phyloP scores from a whole-genome alignment of 768 basidiomycete genomes.

The Tephrocybe sp. region DNA sequence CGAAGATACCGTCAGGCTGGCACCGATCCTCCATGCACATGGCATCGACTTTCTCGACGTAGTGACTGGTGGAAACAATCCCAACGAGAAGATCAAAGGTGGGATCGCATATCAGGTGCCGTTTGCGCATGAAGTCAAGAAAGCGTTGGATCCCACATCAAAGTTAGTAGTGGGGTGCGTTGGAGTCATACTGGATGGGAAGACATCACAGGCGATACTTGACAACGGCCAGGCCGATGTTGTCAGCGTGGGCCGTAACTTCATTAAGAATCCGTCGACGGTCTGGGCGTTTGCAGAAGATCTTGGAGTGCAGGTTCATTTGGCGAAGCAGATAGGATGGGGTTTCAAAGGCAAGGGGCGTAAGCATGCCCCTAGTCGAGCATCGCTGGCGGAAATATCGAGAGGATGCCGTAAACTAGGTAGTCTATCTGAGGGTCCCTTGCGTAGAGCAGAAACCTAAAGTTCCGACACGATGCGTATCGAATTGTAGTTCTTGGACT shows the following conservation, averaged over 20 bases:
- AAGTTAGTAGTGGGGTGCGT: conserved; percentile 45
- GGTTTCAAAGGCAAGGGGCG: conserved; percentile 40
- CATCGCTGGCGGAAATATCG: too few relatives aligned
- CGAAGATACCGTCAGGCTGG: conserved; percentile 66
- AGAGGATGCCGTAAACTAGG: too few relatives aligned
- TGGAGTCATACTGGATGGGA: conserved; percentile 56
- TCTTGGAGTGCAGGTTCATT: conserved; percentile 45
- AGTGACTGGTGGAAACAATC: conserved; percentile 60
- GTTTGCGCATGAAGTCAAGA: conserved; percentile 52
- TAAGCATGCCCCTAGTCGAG: too few relatives aligned
- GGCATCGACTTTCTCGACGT: conserved; percentile 80
- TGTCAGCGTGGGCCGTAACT: conserved; percentile 50
- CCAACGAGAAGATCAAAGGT: conserved; percentile 35
- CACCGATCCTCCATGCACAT: conserved; percentile 54
- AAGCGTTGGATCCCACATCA: conserved; percentile 35
- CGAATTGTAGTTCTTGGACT: too few relatives aligned
- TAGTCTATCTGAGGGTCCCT: too few relatives aligned
- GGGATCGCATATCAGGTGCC: conserved; percentile 53
- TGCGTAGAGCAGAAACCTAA: too few relatives aligned
- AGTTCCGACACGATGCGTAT: too few relatives aligned
- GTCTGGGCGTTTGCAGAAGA: conserved; percentile 58
- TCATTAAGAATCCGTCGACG: conserved; percentile 61
- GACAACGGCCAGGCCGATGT: conserved; percentile 61
- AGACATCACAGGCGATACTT: conserved; percentile 58
- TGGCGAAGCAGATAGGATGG: conserved; percentile 59